A percentile compares a stretch with the other conserved stretches of the same genome.
These are phyloP conservation scores for Erysimum cheiranthoides DNA, from an alignment of 345 rosid species.

Conservation along the genomic window DNA sequence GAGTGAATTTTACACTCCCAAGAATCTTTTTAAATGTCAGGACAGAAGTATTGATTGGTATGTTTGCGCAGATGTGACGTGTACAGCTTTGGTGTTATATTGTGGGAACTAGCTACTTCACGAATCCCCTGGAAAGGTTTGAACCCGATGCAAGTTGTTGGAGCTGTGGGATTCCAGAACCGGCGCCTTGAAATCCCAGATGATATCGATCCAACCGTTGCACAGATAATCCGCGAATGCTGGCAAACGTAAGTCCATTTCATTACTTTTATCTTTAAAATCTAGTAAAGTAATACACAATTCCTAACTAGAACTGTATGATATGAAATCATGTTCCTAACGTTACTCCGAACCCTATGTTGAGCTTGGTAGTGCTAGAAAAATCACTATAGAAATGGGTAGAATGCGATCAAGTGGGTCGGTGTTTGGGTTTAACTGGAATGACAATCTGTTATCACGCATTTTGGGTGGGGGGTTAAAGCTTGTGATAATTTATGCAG, in stretches of 20 bases:
- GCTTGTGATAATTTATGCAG: constrained; percentile 49
- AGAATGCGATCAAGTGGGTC: not conserved
- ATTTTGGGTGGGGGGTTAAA: constrained; percentile 6
- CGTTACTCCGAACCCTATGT: not conserved
- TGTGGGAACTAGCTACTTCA: constrained; percentile 91
- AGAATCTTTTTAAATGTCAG: constrained; percentile 7
- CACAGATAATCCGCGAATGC: constrained; percentile 81
- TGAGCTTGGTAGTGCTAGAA: constrained; percentile 3
- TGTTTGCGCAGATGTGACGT: constrained; percentile 82
- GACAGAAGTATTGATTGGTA: constrained; percentile 27
- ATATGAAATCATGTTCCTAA: not conserved
- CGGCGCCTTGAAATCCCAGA: constrained; percentile 85
- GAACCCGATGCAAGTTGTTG: constrained; percentile 99
- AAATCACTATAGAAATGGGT: not conserved
- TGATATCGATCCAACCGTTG: constrained; percentile 69
- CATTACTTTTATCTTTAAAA: constrained; percentile 6
- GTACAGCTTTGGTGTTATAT: constrained; percentile 96
- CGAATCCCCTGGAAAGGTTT: constrained; percentile 90
- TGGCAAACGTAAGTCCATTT: constrained; percentile 80
- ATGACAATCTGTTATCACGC: not conserved
- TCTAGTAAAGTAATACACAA: not conserved
- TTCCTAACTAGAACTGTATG: constrained; percentile 2
- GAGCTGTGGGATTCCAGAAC: constrained; percentile 98
- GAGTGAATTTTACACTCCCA: constrained; percentile 45
- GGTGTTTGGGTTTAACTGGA: not conserved